Evolutionary conservation across 1,139 yeast genomes (phyloP).

Genomic region (Saccharomycopsis phalli): DNA sequence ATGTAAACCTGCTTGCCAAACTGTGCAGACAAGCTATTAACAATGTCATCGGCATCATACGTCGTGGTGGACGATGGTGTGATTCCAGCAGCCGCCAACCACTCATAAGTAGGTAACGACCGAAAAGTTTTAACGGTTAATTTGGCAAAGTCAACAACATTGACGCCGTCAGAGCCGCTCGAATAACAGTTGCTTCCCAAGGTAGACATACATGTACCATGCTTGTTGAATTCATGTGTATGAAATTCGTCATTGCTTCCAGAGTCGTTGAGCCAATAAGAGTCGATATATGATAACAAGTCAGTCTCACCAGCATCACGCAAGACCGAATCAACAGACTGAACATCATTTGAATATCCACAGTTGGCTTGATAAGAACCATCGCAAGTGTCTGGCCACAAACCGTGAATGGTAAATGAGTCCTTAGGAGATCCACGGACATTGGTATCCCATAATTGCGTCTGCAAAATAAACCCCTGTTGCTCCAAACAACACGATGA

Average conservation of each 20-base stretch:
- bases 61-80: slow-evolving; percentile 49
- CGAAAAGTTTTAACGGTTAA: slow-evolving; percentile 56
- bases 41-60: slow-evolving; percentile 56
- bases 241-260: slow-evolving; percentile 72
- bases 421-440: slow-evolving; percentile 77
- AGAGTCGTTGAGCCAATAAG: slow-evolving; percentile 68
- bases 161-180: slow-evolving; percentile 31
- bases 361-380: slow-evolving; percentile 74
- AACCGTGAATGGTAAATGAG: slow-evolving; percentile 74
- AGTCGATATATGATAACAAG: slow-evolving; percentile 48
- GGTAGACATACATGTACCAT: slow-evolving; percentile 87
- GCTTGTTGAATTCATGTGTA: slow-evolving; percentile 94
- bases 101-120: slow-evolving; percentile 60
- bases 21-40: slow-evolving; percentile 48
- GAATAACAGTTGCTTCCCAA: slow-evolving; percentile 62
- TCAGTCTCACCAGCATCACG: slow-evolving; percentile 38
- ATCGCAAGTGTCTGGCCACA: slow-evolving; percentile 79
- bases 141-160: slow-evolving; percentile 72
- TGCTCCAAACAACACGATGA: slow-evolving; percentile 72
- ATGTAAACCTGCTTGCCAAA: slow-evolving; percentile 60
- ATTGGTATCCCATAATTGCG: slow-evolving; percentile 90
- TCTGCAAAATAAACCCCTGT: slow-evolving; percentile 75
- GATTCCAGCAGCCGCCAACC: slow-evolving; percentile 60
- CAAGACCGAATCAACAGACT: slow-evolving; percentile 45
- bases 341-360: slow-evolving; percentile 48